Evolutionary conservation across 441 rosid genomes (phyloP), one percentile per base, ranked within the genome.

Genomic region (Lepidium campestre): DNA sequence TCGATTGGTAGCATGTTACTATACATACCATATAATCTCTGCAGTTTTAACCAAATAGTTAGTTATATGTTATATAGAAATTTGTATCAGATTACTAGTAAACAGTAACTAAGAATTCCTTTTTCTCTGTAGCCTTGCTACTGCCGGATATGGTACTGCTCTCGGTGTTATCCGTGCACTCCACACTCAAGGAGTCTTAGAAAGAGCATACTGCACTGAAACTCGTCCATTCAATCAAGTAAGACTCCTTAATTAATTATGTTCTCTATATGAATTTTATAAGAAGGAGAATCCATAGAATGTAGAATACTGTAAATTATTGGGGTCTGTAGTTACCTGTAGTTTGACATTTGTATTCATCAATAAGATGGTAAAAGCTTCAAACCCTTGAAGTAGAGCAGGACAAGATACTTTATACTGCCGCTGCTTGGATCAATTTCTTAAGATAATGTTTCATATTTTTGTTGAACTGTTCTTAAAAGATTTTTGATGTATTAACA

Each of bases 141-240:
- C 98, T 4, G 98, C 93, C 18, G 98, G 98, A 80, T 93, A 88
- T 73, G 98, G 98, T 41, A 93, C 98, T 66, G 98, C 97, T 31
- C 82, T 93, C 8, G 94, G 98, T 57, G 96, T 93, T 6, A 85
- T 93, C 58, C 91, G 93, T 41, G 84, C 92, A 57, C 96, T 88
- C 72, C 90, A 93, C 47, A 19, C 80, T 40, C 74, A 74, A 58
- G 96, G 93, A 72, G 80, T 76, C 34, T 73, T 93, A 48, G 88
- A 85, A 63, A 85, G 89, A 62, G 94, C 93, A 27, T 88, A 81
- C 80, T 93, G 97, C 84, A 87, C 98, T 13, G 98, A 93, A 86
- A 93, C 98, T 23, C 97, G 96, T 55, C 98, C 98, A 12, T 90
- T 90, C 73, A 93, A 93, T 77, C 96, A 90, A 84, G 98, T 90